phyloP scores from a whole-genome alignment of 2,329 filamentous ascomycete genomes.

The Lecanicillium sp. region DNA sequence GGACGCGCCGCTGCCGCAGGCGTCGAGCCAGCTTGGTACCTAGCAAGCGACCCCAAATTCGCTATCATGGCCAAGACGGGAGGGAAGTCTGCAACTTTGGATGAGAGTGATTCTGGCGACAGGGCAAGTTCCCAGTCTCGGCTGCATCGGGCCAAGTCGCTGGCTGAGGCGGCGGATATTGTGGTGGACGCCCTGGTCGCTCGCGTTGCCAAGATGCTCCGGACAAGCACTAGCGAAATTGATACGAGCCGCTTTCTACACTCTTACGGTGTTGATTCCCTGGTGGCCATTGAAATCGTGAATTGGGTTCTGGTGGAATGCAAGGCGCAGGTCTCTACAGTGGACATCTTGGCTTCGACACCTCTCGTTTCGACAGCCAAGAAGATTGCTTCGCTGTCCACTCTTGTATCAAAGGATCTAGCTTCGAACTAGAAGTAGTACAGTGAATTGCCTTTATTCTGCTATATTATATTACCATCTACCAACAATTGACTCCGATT shows the following conservation, averaged over 20 bases:
- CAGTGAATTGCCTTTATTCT: background rate
- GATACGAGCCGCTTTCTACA: background rate
- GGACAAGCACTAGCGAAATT: background rate
- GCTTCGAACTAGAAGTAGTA: background rate
- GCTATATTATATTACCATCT: background rate
- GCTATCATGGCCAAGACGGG: background rate
- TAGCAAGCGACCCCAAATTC: background rate
- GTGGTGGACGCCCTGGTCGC: background rate
- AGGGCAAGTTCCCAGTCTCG: background rate
- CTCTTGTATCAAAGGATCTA: background rate
- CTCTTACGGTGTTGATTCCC: background rate
- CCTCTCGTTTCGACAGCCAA: background rate
- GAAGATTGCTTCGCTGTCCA: background rate
- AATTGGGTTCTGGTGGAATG: background rate
- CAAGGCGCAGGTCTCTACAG: background rate
- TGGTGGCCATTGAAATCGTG: constrained; percentile 1
- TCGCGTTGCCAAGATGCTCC: background rate
- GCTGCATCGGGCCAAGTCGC: background rate
- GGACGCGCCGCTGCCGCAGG: background rate
- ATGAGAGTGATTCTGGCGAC: background rate
- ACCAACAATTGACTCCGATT: background rate
- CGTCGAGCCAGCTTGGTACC: background rate
- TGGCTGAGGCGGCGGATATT: background rate
- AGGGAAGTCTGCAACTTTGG: background rate
- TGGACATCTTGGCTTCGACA: background rate